These are phyloP conservation scores for Bolboschoenoplectus hybrid DNA, from an alignment of 202 grass and related monocot genomes.

Conservation along the genomic window DNA sequence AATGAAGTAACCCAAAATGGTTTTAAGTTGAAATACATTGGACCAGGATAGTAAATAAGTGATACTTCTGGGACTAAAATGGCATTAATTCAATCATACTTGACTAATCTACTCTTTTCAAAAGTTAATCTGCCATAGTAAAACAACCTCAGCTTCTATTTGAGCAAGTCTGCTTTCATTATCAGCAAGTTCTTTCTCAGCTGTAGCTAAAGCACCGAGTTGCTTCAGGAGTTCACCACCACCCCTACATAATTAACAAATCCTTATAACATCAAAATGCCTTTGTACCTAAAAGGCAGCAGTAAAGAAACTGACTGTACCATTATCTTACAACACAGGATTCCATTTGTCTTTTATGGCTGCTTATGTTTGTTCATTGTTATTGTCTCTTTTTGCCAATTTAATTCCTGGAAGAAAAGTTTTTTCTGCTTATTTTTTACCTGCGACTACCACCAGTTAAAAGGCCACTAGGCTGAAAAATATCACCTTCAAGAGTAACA, in stretches of 20 bases:
- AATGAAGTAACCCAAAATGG: slow-evolving; percentile 10
- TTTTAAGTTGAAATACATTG: not conserved
- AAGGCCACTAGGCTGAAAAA: slow-evolving; percentile 83
- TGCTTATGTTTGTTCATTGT: slow-evolving; percentile 11
- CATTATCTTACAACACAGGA: not conserved
- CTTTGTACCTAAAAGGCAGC: not conserved
- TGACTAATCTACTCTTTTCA: not conserved
- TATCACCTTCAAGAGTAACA: slow-evolving; percentile 93
- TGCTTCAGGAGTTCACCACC: slow-evolving; percentile 67
- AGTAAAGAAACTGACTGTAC: slow-evolving; percentile 12
- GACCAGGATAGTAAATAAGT: not conserved
- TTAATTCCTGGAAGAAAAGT: slow-evolving; percentile 16
- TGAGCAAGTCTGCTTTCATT: slow-evolving; percentile 55
- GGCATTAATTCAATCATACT: slow-evolving; percentile 17
- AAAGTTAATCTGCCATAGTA: slow-evolving; percentile 21
- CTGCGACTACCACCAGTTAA: slow-evolving; percentile 93
- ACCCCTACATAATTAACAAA: slow-evolving; percentile 51
- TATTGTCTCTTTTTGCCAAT: slow-evolving; percentile 5
- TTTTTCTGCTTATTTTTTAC: slow-evolving; percentile 46
- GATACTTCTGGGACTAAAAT: slow-evolving; percentile 12
- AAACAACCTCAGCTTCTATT: slow-evolving; percentile 75
- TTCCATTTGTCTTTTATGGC: slow-evolving; percentile 3
- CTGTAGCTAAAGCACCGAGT: slow-evolving; percentile 66
- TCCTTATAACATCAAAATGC: not conserved
- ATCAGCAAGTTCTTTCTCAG: slow-evolving; percentile 67